Evolutionary conservation across 306 rosid species (phyloP).

Genomic region (Myrica gale): DNA sequence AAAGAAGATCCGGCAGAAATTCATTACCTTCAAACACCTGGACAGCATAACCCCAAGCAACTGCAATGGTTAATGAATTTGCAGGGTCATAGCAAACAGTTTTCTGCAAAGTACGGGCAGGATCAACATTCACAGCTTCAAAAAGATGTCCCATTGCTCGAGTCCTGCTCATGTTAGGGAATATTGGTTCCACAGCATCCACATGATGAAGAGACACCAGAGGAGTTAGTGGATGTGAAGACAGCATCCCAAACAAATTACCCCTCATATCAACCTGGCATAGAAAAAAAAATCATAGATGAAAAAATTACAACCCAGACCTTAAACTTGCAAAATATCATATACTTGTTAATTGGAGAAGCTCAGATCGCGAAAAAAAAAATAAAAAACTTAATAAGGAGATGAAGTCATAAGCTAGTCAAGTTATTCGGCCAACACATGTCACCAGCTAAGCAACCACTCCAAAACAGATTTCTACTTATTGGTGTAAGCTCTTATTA

Average conservation of each 20-base stretch:
- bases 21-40: slow-evolving; percentile 68
- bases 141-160: slow-evolving; percentile 68
- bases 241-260: slow-evolving; percentile 69
- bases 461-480: background rate
- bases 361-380: background rate
- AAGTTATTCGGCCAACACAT: slow-evolving; percentile 3
- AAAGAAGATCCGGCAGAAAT: slow-evolving; percentile 70
- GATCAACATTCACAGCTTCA: slow-evolving; percentile 66
- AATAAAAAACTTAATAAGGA: background rate
- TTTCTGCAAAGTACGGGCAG: slow-evolving; percentile 76
- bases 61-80: slow-evolving; percentile 64
- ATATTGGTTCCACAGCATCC: slow-evolving; percentile 70
- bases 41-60: slow-evolving; percentile 81
- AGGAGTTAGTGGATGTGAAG: slow-evolving; percentile 84
- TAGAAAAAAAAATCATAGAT: background rate
- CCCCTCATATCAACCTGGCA: slow-evolving; percentile 90
- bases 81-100: slow-evolving; percentile 72
- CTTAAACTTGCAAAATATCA: background rate
- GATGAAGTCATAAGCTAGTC: background rate
- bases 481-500: background rate
- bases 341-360: background rate
- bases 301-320: slow-evolving; percentile 6
- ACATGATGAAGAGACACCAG: slow-evolving; percentile 86
- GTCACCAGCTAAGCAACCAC: background rate
- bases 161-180: slow-evolving; percentile 60